Evolutionary conservation across 139 green algal genomes (phyloP).

Genomic region (Axilococcus clingmanii): DNA sequence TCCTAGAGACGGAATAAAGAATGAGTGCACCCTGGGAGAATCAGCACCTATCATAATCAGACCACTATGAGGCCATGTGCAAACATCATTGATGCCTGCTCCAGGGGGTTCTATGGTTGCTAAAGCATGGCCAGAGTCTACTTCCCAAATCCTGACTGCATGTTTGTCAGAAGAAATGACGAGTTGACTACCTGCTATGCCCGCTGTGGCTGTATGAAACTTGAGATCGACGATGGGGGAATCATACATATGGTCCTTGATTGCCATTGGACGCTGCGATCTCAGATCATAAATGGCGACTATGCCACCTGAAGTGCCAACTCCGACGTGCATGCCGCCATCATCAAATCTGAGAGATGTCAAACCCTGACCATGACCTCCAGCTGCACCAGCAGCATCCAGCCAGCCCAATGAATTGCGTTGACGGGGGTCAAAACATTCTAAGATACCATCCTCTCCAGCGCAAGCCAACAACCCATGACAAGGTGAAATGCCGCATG

Average conservation of each 20-base stretch:
- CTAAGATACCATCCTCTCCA: constrained; percentile 80
- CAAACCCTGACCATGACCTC: constrained; percentile 48
- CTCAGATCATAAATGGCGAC: constrained; percentile 85
- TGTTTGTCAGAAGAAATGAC: constrained; percentile 79
- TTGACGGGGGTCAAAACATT: constrained; percentile 86
- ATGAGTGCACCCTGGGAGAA: constrained; percentile 51
- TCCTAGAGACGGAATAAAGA: constrained; percentile 88
- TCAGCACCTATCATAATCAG: constrained; percentile 61
- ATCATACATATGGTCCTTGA: constrained; percentile 97
- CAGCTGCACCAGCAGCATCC: constrained; percentile 51
- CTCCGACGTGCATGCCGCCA: constrained; percentile 69
- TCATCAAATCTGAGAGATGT: constrained; percentile 83
- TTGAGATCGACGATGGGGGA: constrained; percentile 87
- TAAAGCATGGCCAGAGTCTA: constrained; percentile 42
- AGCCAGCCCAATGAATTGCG: constrained; percentile 40
- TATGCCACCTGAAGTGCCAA: constrained; percentile 71
- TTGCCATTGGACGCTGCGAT: constrained; percentile 52
- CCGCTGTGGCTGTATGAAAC: constrained; percentile 50
- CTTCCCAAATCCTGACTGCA: constrained; percentile 79
- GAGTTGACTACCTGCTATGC: constrained; percentile 15
- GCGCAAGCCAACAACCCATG: constrained; percentile 62
- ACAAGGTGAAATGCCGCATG: constrained; percentile 45
- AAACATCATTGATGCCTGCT: constrained; percentile 83
- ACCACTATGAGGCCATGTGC: constrained; percentile 56
- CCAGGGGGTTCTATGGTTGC: constrained; percentile 71